Conservation (phyloP, 805 yeast species). For the Saccharomycopsis microspora region DNA sequence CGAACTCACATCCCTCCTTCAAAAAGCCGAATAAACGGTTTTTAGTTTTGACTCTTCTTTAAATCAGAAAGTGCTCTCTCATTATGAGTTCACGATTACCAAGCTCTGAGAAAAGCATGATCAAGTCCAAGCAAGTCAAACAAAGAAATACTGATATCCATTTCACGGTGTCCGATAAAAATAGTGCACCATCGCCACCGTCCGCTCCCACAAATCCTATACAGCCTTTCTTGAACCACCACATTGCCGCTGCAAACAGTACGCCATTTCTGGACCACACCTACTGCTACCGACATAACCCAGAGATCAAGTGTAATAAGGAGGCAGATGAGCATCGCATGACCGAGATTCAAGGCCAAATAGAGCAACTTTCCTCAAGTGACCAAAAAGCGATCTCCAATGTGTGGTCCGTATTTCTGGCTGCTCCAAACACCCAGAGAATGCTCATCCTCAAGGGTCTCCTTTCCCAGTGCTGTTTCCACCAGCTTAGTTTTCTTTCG, state of each 20-base stretch:
- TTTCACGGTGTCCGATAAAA: too few relatives aligned
- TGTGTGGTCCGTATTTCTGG: constrained; percentile 76
- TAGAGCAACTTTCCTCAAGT: constrained; percentile 49
- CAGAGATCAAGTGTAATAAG: constrained; percentile 67
- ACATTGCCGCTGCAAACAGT: constrained; percentile 23
- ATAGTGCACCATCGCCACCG: too few relatives aligned
- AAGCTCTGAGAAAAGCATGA: too few relatives aligned
- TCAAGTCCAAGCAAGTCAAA: too few relatives aligned
- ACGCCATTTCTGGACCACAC: constrained; percentile 41
- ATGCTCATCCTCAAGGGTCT: constrained; percentile 73
- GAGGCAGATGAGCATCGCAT: constrained; percentile 52
- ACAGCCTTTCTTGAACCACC: constrained; percentile 24
- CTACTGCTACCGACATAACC: constrained; percentile 90
- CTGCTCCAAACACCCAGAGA: constrained; percentile 61
- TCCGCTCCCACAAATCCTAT: not conserved
- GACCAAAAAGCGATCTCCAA: constrained; percentile 73
- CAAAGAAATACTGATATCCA: too few relatives aligned
- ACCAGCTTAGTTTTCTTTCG: constrained; percentile 79
- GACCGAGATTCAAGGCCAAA: constrained; percentile 46
- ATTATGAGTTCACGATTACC: too few relatives aligned
- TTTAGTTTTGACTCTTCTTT: too few relatives aligned
- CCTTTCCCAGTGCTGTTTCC: constrained; percentile 85
- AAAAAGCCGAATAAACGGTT: too few relatives aligned
- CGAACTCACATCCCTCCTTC: too few relatives aligned
- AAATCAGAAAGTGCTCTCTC: too few relatives aligned